phyloP scores from a whole-genome alignment of 768 basidiomycete species.

The Tricholoma hemisulphureum region DNA sequence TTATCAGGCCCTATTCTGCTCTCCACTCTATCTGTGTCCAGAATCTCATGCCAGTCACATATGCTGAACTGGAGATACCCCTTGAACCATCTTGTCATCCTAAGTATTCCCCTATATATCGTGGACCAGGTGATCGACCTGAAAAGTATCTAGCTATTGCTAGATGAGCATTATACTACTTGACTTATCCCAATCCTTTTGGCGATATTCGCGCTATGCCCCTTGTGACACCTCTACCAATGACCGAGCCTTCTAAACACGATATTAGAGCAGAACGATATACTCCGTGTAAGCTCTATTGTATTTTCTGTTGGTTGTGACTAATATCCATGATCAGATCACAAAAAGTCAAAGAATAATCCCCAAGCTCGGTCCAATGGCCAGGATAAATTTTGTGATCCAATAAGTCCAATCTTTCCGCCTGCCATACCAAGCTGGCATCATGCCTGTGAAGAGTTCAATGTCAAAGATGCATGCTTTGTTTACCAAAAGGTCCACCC shows the following conservation, averaged over 20 bases:
- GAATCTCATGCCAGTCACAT: not conserved
- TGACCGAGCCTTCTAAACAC: not conserved
- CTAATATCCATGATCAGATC: not conserved
- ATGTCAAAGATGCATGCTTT: not conserved
- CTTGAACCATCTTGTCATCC: not conserved
- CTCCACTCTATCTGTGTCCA: not conserved
- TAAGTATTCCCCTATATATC: not conserved
- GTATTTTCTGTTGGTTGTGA: not conserved
- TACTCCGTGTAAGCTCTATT: not conserved
- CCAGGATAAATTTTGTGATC: not conserved
- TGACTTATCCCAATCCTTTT: not conserved
- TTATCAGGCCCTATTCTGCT: not conserved
- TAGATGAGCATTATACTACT: not conserved
- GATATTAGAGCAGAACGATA: not conserved
- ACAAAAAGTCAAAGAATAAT: not conserved
- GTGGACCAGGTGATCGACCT: not conserved
- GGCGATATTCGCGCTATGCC: not conserved
- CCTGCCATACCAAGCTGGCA: not conserved
- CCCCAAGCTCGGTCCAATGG: not conserved
- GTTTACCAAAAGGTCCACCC: not conserved
- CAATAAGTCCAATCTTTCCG: not conserved
- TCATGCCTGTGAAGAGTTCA: not conserved
- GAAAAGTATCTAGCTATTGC: not conserved
- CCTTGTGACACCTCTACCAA: not conserved
- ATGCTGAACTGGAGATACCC: not conserved